phyloP scores from a whole-genome alignment of 208 protist species.

The Leishmania lainsoni region DNA sequence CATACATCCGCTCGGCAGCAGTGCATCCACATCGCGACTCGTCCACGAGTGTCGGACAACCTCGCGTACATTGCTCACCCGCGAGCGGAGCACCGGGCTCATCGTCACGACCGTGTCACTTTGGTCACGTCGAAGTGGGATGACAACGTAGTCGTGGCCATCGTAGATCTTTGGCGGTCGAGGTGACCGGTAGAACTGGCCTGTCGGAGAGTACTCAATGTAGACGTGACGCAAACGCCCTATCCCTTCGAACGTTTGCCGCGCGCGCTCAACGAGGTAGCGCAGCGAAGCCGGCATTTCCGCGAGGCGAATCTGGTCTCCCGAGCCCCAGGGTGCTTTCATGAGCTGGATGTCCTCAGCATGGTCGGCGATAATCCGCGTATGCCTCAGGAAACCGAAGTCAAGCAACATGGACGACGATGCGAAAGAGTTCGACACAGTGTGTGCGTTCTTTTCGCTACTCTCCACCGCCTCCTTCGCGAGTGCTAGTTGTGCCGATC shows the following conservation, averaged over 20 bases:
- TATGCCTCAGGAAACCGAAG: slow-evolving; percentile 40
- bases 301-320: slow-evolving; percentile 61
- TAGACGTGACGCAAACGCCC: slow-evolving; percentile 87
- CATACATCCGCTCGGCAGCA: slow-evolving; percentile 59
- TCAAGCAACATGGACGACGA: slow-evolving; percentile 8
- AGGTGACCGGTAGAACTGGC: slow-evolving; percentile 68
- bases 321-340: slow-evolving; percentile 84
- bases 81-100: slow-evolving; percentile 70
- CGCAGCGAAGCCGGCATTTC: slow-evolving; percentile 74
- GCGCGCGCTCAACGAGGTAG: slow-evolving; percentile 51
- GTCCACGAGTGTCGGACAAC: slow-evolving; percentile 80
- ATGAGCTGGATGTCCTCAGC: slow-evolving; percentile 82
- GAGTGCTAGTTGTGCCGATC: slow-evolving; percentile 6
- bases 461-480: not conserved
- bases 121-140: slow-evolving; percentile 72
- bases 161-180: slow-evolving; percentile 70
- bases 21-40: slow-evolving; percentile 72
- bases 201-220: slow-evolving; percentile 83
- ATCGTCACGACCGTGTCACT: slow-evolving; percentile 71
- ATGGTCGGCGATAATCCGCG: slow-evolving; percentile 79
- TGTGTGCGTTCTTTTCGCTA: not conserved
- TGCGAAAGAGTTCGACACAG: not conserved
- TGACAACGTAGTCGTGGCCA: slow-evolving; percentile 89
- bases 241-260: slow-evolving; percentile 49
- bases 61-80: slow-evolving; percentile 50